A percentile compares a stretch with the other conserved stretches of the same genome.
These are phyloP conservation scores for Penicillium concentricum DNA, from an alignment of 2,329 filamentous ascomycete genomes.

Conservation along the genomic window DNA sequence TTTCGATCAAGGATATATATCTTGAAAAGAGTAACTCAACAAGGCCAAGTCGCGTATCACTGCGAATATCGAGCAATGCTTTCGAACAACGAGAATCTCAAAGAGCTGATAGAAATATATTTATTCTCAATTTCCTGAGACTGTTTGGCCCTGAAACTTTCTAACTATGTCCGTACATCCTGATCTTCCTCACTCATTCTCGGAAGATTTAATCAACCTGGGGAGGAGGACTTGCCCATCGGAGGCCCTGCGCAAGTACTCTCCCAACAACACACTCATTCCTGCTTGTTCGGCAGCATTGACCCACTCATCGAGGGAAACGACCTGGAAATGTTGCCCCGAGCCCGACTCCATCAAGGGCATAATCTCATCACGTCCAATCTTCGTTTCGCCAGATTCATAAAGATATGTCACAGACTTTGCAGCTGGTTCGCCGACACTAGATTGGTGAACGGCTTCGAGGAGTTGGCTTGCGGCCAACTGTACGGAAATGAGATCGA, in stretches of 20 bases:
- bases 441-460: constrained; percentile 8
- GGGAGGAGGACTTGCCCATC: constrained; percentile 19
- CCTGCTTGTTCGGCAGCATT: constrained; percentile 18
- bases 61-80: neutral
- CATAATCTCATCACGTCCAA: constrained; percentile 17
- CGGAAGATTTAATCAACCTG: constrained; percentile 11
- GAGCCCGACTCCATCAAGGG: constrained; percentile 14
- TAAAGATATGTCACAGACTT: constrained; percentile 5
- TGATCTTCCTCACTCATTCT: neutral
- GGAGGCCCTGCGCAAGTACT: constrained; percentile 17
- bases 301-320: constrained; percentile 19
- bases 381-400: constrained; percentile 18
- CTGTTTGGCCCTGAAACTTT: neutral
- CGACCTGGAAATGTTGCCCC: constrained; percentile 8
- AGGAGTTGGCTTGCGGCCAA: constrained; percentile 18
- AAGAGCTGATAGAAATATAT: neutral
- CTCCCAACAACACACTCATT: constrained; percentile 19
- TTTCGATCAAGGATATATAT: neutral
- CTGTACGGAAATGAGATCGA: constrained; percentile 23
- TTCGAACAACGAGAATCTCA: neutral
- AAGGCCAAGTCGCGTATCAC: neutral
- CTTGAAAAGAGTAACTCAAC: neutral
- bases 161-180: neutral
- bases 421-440: neutral
- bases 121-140: neutral